Conservation (phyloP, 2,329 filamentous ascomycete genomes). For the Seiridium unicorne region DNA sequence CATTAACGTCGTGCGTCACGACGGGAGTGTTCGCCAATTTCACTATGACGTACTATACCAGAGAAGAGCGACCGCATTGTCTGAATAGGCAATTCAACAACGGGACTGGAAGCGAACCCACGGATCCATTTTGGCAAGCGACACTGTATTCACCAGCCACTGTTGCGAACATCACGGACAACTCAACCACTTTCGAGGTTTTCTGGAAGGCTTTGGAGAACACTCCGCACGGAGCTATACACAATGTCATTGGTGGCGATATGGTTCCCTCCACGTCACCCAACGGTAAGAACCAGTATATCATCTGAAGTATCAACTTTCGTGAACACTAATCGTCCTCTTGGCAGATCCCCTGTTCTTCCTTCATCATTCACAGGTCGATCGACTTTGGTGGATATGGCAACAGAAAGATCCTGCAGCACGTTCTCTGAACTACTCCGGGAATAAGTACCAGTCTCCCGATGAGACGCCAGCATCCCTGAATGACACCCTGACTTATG, state of each 20-base stretch:
- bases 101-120: neutral
- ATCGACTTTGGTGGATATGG: constrained; percentile 10
- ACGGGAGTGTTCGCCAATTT: constrained; percentile 28
- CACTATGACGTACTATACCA: neutral
- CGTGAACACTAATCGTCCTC: neutral
- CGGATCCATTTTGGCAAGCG: neutral
- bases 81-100: constrained; percentile 17
- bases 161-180: constrained; percentile 6
- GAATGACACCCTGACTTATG: neutral
- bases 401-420: neutral
- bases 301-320: neutral
- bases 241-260: constrained; percentile 8
- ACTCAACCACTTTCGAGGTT: neutral
- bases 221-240: constrained; percentile 7
- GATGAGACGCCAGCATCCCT: neutral
- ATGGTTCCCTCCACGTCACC: constrained; percentile 11
- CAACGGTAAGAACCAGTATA: neutral
- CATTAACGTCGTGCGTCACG: constrained; percentile 24
- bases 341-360: constrained; percentile 4
- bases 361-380: constrained; percentile 6
- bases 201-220: constrained; percentile 6
- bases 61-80: constrained; percentile 6
- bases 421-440: neutral
- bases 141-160: neutral
- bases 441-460: neutral